phyloP scores from a whole-genome alignment of 208 protist genomes.

The Vickermania ingenoplastis region DNA sequence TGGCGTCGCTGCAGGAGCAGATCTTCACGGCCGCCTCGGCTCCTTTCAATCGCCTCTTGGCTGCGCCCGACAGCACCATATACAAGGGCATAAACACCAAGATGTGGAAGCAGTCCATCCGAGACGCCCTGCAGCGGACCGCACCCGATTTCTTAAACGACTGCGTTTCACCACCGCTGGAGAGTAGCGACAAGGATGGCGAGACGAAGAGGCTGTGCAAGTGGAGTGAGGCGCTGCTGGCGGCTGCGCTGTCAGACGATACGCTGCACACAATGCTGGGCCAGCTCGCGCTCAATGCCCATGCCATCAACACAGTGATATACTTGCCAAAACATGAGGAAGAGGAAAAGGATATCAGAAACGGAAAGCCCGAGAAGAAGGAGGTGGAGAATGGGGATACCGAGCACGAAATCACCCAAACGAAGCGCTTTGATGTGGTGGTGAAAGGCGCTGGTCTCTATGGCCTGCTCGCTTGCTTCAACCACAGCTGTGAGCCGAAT shows the following conservation, averaged over 20 bases:
- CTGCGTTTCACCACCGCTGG: not conserved
- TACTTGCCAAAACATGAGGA: no score
- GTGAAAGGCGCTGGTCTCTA: slow-evolving; percentile 72
- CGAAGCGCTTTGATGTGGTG: slow-evolving; percentile 21
- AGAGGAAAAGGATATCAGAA: not conserved
- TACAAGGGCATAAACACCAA: slow-evolving; percentile 32
- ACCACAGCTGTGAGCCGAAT: slow-evolving; percentile 75
- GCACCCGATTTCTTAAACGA: not conserved
- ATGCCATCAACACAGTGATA: slow-evolving; percentile 48
- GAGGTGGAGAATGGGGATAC: no score
- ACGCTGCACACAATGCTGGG: slow-evolving; percentile 61
- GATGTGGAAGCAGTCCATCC: slow-evolving; percentile 26
- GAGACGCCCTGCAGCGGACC: slow-evolving; percentile 10
- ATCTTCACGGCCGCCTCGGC: slow-evolving; percentile 46
- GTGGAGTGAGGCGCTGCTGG: slow-evolving; percentile 45
- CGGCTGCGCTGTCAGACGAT: slow-evolving; percentile 30
- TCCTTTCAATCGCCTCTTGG: slow-evolving; percentile 66
- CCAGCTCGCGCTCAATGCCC: slow-evolving; percentile 62
- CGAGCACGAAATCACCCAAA: not conserved
- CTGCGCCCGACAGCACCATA: slow-evolving; percentile 27
- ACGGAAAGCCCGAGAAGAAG: not conserved
- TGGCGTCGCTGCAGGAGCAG: slow-evolving; percentile 25
- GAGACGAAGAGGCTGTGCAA: no score
- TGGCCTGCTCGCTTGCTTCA: slow-evolving; percentile 58
- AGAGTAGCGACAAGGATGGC: not conserved